Percentiles rank a stretch among this genome's conserved stretches.
phyloP scores from a whole-genome alignment of 441 rosid genomes.

The Mallotus japonicus region DNA sequence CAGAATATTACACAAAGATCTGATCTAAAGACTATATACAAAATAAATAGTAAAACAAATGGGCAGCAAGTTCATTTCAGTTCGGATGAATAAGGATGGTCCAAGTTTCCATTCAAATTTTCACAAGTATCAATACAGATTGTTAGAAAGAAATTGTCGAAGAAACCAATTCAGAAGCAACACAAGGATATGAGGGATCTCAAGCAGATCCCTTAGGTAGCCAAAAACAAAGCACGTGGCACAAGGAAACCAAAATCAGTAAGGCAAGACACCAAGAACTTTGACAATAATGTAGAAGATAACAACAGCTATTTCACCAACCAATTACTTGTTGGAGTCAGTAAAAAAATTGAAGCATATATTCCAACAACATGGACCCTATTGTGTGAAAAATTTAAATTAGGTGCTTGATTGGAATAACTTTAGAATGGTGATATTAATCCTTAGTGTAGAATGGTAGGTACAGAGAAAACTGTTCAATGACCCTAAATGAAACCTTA shows the following conservation, averaged over 20 bases:
- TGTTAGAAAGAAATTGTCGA: neutral
- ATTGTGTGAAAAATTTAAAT: neutral
- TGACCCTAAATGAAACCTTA: neutral
- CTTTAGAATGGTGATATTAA: neutral
- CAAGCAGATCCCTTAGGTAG: neutral
- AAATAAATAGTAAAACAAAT: neutral
- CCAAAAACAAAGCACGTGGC: neutral
- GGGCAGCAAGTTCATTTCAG: neutral
- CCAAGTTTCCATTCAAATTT: neutral
- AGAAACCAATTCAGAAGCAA: conserved; percentile 10
- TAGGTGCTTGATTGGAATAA: neutral
- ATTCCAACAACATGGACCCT: neutral
- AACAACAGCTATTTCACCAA: neutral
- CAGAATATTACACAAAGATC: neutral
- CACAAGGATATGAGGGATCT: neutral
- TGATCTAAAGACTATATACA: neutral
- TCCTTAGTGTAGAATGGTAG: neutral
- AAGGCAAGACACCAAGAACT: neutral
- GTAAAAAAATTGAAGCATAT: neutral
- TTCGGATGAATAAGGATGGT: neutral
- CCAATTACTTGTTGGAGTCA: neutral
- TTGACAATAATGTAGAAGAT: conserved; percentile 3
- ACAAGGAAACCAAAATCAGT: neutral
- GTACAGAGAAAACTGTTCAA: too few species aligned
- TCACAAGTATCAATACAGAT: neutral